Base-by-base conservation (phyloP, 2,329 filamentous ascomycete genomes). In the Lomentospora prolificans region DNA sequence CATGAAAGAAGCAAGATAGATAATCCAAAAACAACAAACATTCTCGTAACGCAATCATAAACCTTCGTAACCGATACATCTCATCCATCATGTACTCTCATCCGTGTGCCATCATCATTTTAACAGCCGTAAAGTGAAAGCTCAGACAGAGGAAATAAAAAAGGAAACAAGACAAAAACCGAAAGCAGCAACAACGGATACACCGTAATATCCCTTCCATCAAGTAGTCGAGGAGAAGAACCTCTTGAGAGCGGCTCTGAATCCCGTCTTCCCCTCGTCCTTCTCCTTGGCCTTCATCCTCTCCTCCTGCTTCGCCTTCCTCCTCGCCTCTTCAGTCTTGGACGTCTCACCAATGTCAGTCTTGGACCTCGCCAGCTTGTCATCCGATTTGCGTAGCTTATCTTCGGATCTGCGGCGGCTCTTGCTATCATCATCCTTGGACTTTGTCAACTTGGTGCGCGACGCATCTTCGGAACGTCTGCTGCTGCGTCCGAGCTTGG, bases 261-360 rank as follows among this genome's bases (percentile, higher is more conserved):
- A 51, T 7, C 58, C 58, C 8, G 36, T 30, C 52, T 57, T 57
- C 58, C 58, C 53, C 10, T 41, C 53, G 30, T 57, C 56, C 41
- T 60, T 58, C 55, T 59, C 56, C 54, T 57, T 57, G 17, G 53
- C 57, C 55, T 50, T 52, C 36, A 56, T 54, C 12, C 58, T 55
- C 5, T 55, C 57, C 25, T 60, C 58, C 27, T 50, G 41, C 25
- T 57, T 50, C 8, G 54, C 57, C 57, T 58, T 59, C 39, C 59
- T 52, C 53, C 50, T 55, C 27, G 52, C 53, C 25, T 57, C 55
- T 31, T 60, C 59, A 4, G 36, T 6, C 53, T 39, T 28, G 48
- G 46, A 28, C 31, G 55, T 41, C 28, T 55, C 36, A 10, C 51
- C 36, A 8, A 27, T 17, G 10, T 57, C 57, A 19, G 56, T 51